Evolutionary conservation across 345 rosid genomes (phyloP), one percentile per base, ranked within the genome.

Genomic region (Gynandropsis gynandra): DNA sequence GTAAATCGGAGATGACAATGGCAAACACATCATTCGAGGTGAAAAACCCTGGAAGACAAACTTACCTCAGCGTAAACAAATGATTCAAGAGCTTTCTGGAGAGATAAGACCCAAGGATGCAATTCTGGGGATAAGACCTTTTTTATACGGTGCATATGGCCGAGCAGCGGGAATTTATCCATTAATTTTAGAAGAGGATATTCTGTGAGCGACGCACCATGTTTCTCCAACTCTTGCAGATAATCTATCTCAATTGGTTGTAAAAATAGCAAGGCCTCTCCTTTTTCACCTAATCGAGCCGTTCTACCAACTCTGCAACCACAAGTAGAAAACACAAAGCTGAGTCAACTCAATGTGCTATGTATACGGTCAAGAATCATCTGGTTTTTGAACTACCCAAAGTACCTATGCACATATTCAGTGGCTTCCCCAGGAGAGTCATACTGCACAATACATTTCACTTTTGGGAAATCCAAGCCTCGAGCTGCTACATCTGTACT

Each of bases 361-460:
- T 17, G 27, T 47, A 7, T 32, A 10, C 47, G 34, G 40, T 42
- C 19, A 12, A 55, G 46, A 16, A 16, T 16, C 8, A 5, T 50
- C 20, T 31, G 29, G 47, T 43, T 16, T 17, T 38, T 31, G 42
- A 12, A 31, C 34, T 56, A 19, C 10, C 31, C 4, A 7, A 38
- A 18, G 66, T 75, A 90, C 98, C 98, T 82, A 61, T 87, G 96
- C 52, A 87, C 98, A 60, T 90, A 90, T 74, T 90, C 98, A 7
- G 93, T 84, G 46, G 98, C 98, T 73, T 90, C 98, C 64, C 98
- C 98, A 5, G 98, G 95, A 59, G 92, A 87, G 76, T 92, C 98
- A 44, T 92, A 92, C 64, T 92, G 98, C 61, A 87, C 77, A 57
- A 87, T 92, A 63, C 95, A 92, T 67, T 73, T 76, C 43, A 92